Base-by-base conservation (phyloP, 2,329 filamentous ascomycete genomes). In the Fusarium oxysporum region DNA sequence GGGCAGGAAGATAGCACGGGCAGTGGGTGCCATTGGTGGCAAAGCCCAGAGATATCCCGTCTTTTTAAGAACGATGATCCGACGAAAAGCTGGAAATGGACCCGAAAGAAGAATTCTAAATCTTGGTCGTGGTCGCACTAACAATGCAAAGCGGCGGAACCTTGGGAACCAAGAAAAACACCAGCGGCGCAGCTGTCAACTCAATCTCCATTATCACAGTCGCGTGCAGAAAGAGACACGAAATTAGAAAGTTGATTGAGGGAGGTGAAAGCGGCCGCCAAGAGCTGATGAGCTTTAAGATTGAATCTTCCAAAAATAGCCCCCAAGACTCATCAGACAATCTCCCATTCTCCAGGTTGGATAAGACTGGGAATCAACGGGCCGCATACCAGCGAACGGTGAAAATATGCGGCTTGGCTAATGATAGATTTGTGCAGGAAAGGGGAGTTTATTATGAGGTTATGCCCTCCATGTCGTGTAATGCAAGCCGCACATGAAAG, bases 291-390 rank as follows among this genome's bases (percentile, higher is more conserved):
- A 55, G 66, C 43, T 57, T 73, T 73, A 73, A 73, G 66, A 73
- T 73, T 73, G 70, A 60, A 43, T 62, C 54, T 56, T 56, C 71
- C 70, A 73, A 73, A 73, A 73, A 73, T 73, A 73, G 70, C 30
- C 33, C 21, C 19, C 41, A 53, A 59, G 58, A 54, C 40, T 68
- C 28, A 68, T 73, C 66, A 62, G 50, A 68, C 62, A 73, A 71
- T 71, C 62, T 62, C 66, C 48, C 65, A 53, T 58, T 58, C 17
- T 37, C 64, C 54, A 71, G 62, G 57, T 53, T 73, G 41, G 32
- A 59, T 40, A 50, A 44, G 59, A 50, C 62, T 63, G 72, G 62
- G 30, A 38, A 61, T 38, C 43, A 51, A 61, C 58, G 62, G 71
- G 58, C 59, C 63, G 67, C 62, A 68, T 72, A n/a, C 71, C 71